phyloP scores from a whole-genome alignment of 371 early-diverging fungal species.

The Mortierella sp. region DNA sequence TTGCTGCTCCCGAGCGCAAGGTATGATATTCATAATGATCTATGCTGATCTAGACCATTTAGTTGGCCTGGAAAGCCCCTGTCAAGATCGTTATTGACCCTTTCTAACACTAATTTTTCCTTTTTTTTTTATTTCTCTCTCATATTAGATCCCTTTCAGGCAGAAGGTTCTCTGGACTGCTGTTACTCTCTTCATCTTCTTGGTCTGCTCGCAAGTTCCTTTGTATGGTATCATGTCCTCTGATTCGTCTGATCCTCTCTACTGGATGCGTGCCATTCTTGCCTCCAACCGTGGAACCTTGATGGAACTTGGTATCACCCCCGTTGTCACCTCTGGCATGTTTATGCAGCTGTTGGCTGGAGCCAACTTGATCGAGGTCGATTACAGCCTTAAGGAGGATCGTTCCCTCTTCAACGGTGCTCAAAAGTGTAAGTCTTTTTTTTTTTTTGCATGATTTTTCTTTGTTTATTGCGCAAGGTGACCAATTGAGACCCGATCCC shows the following conservation, averaged over 20 bases:
- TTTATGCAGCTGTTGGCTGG: slow-evolving; percentile 99
- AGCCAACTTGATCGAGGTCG: slow-evolving; percentile 97
- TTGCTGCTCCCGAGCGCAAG: slow-evolving; percentile 96
- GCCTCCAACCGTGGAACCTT: slow-evolving; percentile 99
- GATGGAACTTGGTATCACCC: slow-evolving; percentile 99
- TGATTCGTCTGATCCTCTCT: slow-evolving; percentile 98
- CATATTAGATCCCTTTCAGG: slow-evolving; percentile 89
- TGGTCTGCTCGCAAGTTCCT: slow-evolving; percentile 99
- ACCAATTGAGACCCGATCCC: background rate
- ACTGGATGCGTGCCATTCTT: slow-evolving; percentile 99
- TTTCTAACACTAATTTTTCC: background rate
- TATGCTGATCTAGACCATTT: background rate
- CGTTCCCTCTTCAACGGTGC: slow-evolving; percentile 98
- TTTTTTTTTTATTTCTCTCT: background rate
- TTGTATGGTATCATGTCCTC: slow-evolving; percentile 99
- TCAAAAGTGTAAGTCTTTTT: slow-evolving; percentile 88
- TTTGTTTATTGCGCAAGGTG: background rate
- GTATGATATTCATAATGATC: slow-evolving; percentile 60
- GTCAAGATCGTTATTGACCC: background rate
- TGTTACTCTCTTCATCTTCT: slow-evolving; percentile 97
- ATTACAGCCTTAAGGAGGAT: slow-evolving; percentile 98
- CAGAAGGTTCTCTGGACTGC: slow-evolving; percentile 99
- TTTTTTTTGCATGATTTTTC: background rate
- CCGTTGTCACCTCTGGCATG: slow-evolving; percentile 99
- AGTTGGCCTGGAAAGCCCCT: background rate